phyloP scores from a whole-genome alignment of 805 yeast genomes.

The Diddensiella caesifluorescens region DNA sequence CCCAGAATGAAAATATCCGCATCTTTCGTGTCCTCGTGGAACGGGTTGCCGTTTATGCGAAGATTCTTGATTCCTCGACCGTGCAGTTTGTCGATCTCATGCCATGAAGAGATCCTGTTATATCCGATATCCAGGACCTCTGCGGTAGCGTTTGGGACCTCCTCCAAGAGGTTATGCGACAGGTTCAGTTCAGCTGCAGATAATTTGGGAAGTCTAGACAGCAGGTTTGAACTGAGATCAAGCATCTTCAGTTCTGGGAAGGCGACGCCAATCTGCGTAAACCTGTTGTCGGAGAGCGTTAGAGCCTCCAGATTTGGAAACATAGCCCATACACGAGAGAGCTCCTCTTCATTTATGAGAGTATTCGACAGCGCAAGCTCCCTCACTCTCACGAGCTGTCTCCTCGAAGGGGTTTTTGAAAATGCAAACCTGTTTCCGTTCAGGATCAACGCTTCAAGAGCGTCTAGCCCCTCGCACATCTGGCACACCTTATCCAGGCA shows the following conservation, averaged over 20 bases:
- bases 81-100: conserved; percentile 41
- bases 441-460: conserved; percentile 41
- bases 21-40: conserved; percentile 27
- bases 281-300: conserved; percentile 20
- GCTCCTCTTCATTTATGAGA: conserved; percentile 11
- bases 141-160: conserved; percentile 3
- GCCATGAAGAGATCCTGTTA: conserved; percentile 47
- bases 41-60: conserved; percentile 49
- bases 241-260: conserved; percentile 26
- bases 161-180: conserved; percentile 35
- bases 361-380: conserved; percentile 23
- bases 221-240: conserved; percentile 42
- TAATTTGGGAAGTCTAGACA: conserved; percentile 19
- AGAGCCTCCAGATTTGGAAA: conserved; percentile 34
- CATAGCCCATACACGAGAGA: conserved; percentile 16
- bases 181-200: conserved; percentile 31
- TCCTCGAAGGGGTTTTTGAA: conserved; percentile 1
- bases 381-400: background rate
- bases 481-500: conserved; percentile 37
- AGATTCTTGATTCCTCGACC: conserved; percentile 41
- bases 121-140: conserved; percentile 44
- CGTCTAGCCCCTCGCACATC: conserved; percentile 36
- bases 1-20: conserved; percentile 40
- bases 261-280: conserved; percentile 5
- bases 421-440: conserved; percentile 37